Base-by-base conservation (phyloP, 768 basidiomycete species). In the Amanita subjunquillea region DNA sequence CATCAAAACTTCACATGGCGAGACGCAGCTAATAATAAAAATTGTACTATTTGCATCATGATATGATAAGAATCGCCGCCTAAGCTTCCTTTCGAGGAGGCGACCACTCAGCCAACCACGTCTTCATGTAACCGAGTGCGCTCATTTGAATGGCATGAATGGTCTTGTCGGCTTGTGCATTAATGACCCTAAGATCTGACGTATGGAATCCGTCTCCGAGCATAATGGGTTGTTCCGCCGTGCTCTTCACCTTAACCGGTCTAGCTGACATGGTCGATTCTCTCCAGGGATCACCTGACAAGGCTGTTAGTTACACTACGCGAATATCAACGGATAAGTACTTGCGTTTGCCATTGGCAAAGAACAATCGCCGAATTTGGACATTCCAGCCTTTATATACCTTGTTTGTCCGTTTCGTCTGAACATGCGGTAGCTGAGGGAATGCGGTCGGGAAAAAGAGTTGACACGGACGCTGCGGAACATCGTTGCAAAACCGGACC, bases 231-330 rank as follows among this genome's bases (percentile, higher is more conserved):
- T 83, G 82, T 1, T 62, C 62, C 0, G 72, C 51, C 3, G 79
- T 83, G 60, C 75, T 83, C 20, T 61, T 38, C 48, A 75, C 67
- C 53, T 64, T 55, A 17, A 73, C 67, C 10, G 69, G 70, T 22
- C 76, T 72, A 0, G 84, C 77, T 3, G 85, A 86, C 4, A 86
- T 70, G 0, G 85, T 87, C 5, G 79, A 76, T 50, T 82, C 80
- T 47, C 77, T 73, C 85, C 85, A 87, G 15, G 86, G 85, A 58
- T 87, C 85, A 41, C 82, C 84, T 86, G 10, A 20, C 17, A 17
- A 36, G 12, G 15, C 6, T 39, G 37, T 47, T 3, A 27, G 25
- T 13, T 8, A 25, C 4, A 30, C 4, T 9, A 2, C 3, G 3
- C 5, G 5, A 17, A 23, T 15, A 15, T 25, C 13, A 40, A n/a